Evolutionary conservation across 1,284 basidiomycete genomes (phyloP), one percentile per base, ranked within the genome.

Genomic region (Ceratobasidium sp.): DNA sequence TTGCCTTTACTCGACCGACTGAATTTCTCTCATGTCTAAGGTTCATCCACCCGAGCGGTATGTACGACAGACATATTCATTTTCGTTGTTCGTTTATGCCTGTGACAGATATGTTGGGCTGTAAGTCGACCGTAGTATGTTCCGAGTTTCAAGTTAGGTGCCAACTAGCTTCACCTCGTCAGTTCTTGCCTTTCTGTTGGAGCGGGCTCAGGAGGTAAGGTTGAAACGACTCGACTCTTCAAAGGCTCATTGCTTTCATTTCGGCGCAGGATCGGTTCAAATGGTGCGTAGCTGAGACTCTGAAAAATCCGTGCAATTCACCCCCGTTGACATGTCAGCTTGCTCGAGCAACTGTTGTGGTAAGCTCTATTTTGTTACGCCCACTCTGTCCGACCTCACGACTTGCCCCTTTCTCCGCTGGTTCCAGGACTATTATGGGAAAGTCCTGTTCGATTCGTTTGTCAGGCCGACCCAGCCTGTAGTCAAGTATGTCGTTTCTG

Each of bases 121-220:
- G 68, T 70, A 44, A 70, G 68, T 70, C 20, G 18, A 10, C 35
- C 23, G 38, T 27, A 27, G n/a, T 27, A 50, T 27, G 18, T 23
- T 35, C 35, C 12, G 35, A 44, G 23, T 18, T 30, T 8, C 12
- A 8, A 7, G 54, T 12, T 70, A 10, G 35, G 23, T n/a, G 38
- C 23, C 18, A 30, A 50, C 57, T 18, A 30, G 35, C 10, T 41
- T 30, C n/a, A 7, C 46, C 23, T 27, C 20, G n/a, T 23, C 48
- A 74, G 71, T 35, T 64, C 59, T 33, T 74, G 71, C 18, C 71
- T 74, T 18, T 46, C n/a, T 8, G 71, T 74, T 54, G 71, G 71
- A 23, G 60, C 71, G 5, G 71, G 71, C 10, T 10, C 71, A 23
- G 60, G 59, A 74, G 71, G 71, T 65, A 55, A 74, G 59, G 10